Base-by-base conservation (phyloP, 495 filamentous ascomycete species). In the Aspergillus bertholletiae region DNA sequence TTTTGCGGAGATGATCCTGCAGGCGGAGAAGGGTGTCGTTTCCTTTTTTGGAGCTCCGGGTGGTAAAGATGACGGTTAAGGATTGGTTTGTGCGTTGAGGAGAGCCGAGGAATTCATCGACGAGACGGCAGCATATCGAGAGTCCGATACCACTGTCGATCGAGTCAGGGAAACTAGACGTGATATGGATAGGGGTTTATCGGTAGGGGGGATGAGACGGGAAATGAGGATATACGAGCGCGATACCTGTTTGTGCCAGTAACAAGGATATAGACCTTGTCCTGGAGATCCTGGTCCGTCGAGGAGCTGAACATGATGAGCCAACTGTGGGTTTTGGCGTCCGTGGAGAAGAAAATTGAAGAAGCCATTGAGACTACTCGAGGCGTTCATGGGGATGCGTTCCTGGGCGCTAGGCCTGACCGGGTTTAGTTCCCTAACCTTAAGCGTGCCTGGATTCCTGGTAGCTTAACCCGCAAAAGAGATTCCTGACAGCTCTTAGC, bases 71-170 rank as follows among this genome's bases (percentile, higher is more conserved):
- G 20, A 83, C 64, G 7, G 71, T 74, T 24, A 82, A 77, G 60
- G 81, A 82, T 49, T 86, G 75, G 24, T 78, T 74, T 22, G 55
- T 35, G 40, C 79, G 69, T 22, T 87, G 80, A 51, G 83, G 84
- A 11, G 81, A 82, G 46, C 68, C 69, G 52, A 96, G 81, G 80
- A 96, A 97, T 65, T 96, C 92, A 74, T 96, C 87, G 56, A 93
- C 92, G 17, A 97, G 80, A 54, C 95, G 92, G 55, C 84, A 81
- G 62, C 89, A 90, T 52, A 89, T 94, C 46, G 88, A 84, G 60
- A 90, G 90, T 35, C 94, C 94, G 53, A 98, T 85, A 45, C 94
- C 94, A 69, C 95, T 97, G 69, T 4, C 48, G 35, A 39, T 21
- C 49, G 26, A 32, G 52, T 59, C 32, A 59, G 52, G 53, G 45